Evolutionary conservation across 75 land plant species (phyloP).

Genomic region (Adiantum capillusveneris): DNA sequence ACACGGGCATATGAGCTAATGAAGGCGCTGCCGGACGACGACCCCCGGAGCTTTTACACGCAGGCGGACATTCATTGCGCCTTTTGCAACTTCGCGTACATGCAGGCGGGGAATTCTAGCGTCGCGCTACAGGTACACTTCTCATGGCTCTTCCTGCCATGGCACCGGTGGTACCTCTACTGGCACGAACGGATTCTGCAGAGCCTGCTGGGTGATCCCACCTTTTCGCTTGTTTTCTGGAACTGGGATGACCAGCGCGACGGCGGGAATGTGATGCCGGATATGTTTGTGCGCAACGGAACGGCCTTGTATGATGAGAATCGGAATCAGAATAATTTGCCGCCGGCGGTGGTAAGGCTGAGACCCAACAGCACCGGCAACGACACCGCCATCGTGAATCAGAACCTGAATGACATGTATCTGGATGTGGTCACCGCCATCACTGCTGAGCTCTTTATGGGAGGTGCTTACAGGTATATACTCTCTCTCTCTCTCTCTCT

Average conservation of each 20-base stretch:
- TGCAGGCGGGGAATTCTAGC: constrained; percentile 10
- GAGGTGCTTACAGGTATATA: constrained; percentile 3
- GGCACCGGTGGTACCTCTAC: constrained; percentile 12
- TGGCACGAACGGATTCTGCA: constrained; percentile 4
- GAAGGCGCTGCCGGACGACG: constrained; percentile 9
- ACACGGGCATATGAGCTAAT: constrained; percentile 11
- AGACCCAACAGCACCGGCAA: constrained; percentile 11
- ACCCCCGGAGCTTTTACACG: constrained; percentile 7
- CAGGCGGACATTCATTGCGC: constrained; percentile 18
- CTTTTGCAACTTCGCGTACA: constrained; percentile 10
- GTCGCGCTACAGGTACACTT: background rate
- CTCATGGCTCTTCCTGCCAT: background rate
- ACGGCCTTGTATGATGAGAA: constrained; percentile 21
- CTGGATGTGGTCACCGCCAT: background rate
- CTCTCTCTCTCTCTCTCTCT: too few species aligned
- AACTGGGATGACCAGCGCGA: constrained; percentile 5
- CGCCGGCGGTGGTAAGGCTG: constrained; percentile 24
- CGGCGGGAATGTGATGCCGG: constrained; percentile 15
- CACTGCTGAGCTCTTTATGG: constrained; percentile 2
- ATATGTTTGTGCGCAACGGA: background rate
- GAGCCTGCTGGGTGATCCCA: background rate
- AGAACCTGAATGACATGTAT: constrained; percentile 6
- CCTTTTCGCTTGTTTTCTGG: constrained; percentile 10
- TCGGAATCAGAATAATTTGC: constrained; percentile 27
- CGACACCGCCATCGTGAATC: background rate